These are phyloP conservation scores for Zymoseptoria tritici DNA, from an alignment of 2,329 filamentous ascomycete species.

Conservation along the genomic window DNA sequence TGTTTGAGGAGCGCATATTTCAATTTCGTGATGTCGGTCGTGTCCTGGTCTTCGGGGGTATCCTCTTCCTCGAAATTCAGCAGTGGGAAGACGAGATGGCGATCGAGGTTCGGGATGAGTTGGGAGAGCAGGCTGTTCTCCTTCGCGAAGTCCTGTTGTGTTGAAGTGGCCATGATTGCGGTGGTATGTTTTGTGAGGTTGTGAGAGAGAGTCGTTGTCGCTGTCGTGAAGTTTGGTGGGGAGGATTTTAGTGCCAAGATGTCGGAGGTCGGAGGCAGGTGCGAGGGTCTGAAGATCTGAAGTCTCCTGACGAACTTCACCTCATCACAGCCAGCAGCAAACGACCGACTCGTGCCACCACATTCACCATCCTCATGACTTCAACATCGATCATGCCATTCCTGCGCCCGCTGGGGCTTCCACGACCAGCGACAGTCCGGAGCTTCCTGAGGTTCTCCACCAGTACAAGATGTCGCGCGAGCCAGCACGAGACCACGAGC, in stretches of 20 bases:
- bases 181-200: slow-evolving; percentile 2
- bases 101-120: slow-evolving; percentile 85
- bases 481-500: slow-evolving; percentile 16
- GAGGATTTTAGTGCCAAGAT: neutral
- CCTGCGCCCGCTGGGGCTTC: slow-evolving; percentile 34
- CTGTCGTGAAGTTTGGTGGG: neutral
- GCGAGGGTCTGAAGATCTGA: too few relatives aligned
- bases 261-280: neutral
- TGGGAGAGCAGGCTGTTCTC: slow-evolving; percentile 78
- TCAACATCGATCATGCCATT: slow-evolving; percentile 32
- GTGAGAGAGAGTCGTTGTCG: neutral
- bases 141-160: slow-evolving; percentile 43
- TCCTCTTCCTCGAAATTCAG: slow-evolving; percentile 83
- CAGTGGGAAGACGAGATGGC: slow-evolving; percentile 92
- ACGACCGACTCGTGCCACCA: neutral
- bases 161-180: slow-evolving; percentile 34
- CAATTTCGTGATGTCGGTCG: slow-evolving; percentile 67
- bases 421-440: slow-evolving; percentile 30
- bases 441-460: slow-evolving; percentile 38
- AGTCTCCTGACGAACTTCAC: neutral
- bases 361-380: slow-evolving; percentile 26
- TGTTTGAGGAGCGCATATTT: slow-evolving; percentile 93
- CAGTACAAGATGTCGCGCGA: slow-evolving; percentile 14
- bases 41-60: slow-evolving; percentile 69
- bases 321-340: neutral